These are phyloP conservation scores for Rhynchosporium agropyri DNA, from an alignment of 2,329 filamentous ascomycete species.

Conservation along the genomic window DNA sequence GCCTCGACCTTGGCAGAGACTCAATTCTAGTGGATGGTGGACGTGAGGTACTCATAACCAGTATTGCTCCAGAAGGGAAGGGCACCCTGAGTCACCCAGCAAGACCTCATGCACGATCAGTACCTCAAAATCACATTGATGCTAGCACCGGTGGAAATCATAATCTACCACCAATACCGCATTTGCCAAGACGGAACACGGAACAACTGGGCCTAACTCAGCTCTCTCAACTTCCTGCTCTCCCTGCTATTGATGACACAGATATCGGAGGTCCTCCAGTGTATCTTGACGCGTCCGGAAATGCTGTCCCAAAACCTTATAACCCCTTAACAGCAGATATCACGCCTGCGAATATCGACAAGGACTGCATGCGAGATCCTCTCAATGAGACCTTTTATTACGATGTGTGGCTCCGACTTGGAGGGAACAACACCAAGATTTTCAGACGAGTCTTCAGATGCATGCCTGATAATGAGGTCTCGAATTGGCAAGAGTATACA, in stretches of 20 bases:
- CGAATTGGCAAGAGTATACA: conserved; percentile 85
- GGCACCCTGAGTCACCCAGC: conserved; percentile 58
- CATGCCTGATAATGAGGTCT: conserved; percentile 94
- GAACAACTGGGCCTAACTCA: conserved; percentile 69
- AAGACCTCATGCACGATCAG: conserved; percentile 44
- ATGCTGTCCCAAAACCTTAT: conserved; percentile 48
- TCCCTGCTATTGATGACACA: conserved; percentile 74
- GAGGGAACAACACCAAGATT: conserved; percentile 93
- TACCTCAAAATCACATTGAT: conserved; percentile 24
- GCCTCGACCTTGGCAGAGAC: conserved; percentile 67
- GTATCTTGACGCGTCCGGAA: conserved; percentile 56
- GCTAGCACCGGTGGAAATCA: conserved; percentile 47
- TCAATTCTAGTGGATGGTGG: conserved; percentile 67
- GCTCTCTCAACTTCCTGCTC: conserved; percentile 68
- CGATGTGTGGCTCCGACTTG: conserved; percentile 83
- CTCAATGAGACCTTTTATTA: conserved; percentile 80
- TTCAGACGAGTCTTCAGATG: conserved; percentile 93
- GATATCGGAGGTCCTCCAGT: conserved; percentile 79
- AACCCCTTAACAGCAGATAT: conserved; percentile 68
- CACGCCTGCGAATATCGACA: conserved; percentile 71
- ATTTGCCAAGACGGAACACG: conserved; percentile 61
- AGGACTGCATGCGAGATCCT: conserved; percentile 94
- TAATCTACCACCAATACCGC: conserved; percentile 60
- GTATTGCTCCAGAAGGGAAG: conserved; percentile 65
- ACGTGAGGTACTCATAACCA: conserved; percentile 71